Conservation (phyloP, 106 monocot genomes). For the Dioscorea zingiberensis region DNA sequence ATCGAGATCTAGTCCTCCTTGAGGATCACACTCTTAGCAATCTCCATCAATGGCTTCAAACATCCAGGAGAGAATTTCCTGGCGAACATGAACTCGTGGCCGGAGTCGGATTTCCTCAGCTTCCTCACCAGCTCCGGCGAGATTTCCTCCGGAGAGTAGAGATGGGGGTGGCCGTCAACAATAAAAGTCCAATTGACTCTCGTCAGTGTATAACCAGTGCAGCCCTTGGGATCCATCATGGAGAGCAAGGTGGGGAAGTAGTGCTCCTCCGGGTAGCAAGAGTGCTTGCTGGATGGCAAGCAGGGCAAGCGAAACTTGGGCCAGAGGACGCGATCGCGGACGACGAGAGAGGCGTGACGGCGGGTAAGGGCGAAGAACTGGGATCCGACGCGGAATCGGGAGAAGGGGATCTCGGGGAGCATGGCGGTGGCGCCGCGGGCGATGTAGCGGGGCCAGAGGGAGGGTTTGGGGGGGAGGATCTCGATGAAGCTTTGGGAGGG, state of each 20-base stretch:
- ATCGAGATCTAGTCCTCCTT: constrained; percentile 9
- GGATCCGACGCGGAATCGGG: constrained; percentile 65
- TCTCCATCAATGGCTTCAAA: constrained; percentile 46
- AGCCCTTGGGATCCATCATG: constrained; percentile 65
- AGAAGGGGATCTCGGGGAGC: constrained; percentile 83
- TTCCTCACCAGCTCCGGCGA: constrained; percentile 36
- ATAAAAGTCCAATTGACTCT: constrained; percentile 84
- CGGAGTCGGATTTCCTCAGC: constrained; percentile 57
- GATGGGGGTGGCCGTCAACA: constrained; percentile 74
- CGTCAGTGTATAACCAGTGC: constrained; percentile 59
- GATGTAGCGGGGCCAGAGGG: constrained; percentile 47
- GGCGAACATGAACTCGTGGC: constrained; percentile 59
- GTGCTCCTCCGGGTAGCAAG: constrained; percentile 97
- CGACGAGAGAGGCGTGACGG: constrained; percentile 64
- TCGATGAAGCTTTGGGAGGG: constrained; percentile 60
- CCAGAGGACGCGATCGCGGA: constrained; percentile 69
- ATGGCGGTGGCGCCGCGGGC: constrained; percentile 74
- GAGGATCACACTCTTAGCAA: constrained; percentile 59
- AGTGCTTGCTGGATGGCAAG: constrained; percentile 33
- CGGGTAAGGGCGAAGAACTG: constrained; percentile 84
- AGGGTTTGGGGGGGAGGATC: constrained; percentile 46
- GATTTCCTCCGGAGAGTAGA: constrained; percentile 47
- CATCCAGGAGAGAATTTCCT: constrained; percentile 69
- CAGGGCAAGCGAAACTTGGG: constrained; percentile 80
- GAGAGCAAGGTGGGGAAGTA: constrained; percentile 90